These are phyloP conservation scores for Alternaria gansuensis DNA, from an alignment of 2,329 filamentous ascomycete species.

Conservation along the genomic window DNA sequence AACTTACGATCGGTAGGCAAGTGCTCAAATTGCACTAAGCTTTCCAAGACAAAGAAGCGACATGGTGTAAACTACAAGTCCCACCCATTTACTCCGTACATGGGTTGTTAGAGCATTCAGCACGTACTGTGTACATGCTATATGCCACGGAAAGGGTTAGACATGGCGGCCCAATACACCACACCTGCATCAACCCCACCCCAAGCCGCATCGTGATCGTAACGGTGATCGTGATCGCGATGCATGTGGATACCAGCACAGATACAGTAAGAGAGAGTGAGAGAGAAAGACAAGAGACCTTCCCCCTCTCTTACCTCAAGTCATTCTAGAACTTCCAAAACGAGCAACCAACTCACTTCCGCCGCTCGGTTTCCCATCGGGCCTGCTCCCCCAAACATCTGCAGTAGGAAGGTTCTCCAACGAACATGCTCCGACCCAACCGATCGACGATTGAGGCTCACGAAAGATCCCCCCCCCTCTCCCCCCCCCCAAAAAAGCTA, in stretches of 20 bases:
- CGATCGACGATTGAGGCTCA: constrained; percentile 3
- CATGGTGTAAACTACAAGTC: constrained; percentile 3
- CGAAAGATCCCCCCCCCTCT: neutral
- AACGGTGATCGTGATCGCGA: neutral
- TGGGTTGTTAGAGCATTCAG: neutral
- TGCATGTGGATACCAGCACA: constrained; percentile 1
- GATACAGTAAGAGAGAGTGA: neutral
- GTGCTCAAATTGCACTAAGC: neutral
- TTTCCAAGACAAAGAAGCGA: neutral
- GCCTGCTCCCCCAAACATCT: neutral
- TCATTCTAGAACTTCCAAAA: constrained; percentile 1
- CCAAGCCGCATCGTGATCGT: neutral
- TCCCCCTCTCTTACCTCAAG: neutral
- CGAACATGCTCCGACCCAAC: neutral
- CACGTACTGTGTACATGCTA: neutral
- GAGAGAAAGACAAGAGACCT: neutral
- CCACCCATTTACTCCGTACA: constrained; percentile 1
- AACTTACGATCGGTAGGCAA: constrained; percentile 1
- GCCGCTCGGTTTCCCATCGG: constrained; percentile 1
- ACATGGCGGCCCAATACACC: constrained; percentile 1
- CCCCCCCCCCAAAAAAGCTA: neutral
- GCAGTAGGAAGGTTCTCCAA: neutral
- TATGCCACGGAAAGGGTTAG: neutral
- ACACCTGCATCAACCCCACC: neutral
- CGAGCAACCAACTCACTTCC: neutral